These are phyloP conservation scores for Pseudogymnoascus sp. DNA, from an alignment of 2,329 filamentous ascomycete species.

Conservation along the genomic window DNA sequence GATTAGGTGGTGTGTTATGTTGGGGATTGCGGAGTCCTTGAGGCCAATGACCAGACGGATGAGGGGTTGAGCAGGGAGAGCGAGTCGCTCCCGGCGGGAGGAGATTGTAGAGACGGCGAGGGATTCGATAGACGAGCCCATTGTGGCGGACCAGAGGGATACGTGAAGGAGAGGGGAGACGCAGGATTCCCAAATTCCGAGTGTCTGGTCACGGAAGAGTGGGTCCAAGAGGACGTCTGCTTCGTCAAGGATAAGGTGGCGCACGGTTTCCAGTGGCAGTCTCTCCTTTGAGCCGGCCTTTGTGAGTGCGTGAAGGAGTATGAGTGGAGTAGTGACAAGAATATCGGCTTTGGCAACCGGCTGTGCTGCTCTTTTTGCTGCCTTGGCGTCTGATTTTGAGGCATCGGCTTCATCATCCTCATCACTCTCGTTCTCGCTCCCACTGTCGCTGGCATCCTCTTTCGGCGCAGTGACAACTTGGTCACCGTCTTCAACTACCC, in stretches of 20 bases:
- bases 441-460: slow-evolving; percentile 31
- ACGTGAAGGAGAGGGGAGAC: slow-evolving; percentile 61
- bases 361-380: slow-evolving; percentile 32
- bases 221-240: slow-evolving; percentile 90
- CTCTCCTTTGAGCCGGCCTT: slow-evolving; percentile 34
- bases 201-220: slow-evolving; percentile 81
- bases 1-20: slow-evolving; percentile 78
- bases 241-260: slow-evolving; percentile 78
- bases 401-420: slow-evolving; percentile 26
- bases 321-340: slow-evolving; percentile 70
- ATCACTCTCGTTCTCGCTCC: slow-evolving; percentile 32
- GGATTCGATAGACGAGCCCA: slow-evolving; percentile 86
- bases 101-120: slow-evolving; percentile 64
- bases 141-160: slow-evolving; percentile 92
- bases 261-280: slow-evolving; percentile 57
- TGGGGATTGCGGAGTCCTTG: slow-evolving; percentile 91
- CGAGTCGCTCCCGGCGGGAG: slow-evolving; percentile 40
- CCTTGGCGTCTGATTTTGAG: slow-evolving; percentile 15
- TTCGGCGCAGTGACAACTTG: slow-evolving; percentile 21
- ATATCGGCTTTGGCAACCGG: slow-evolving; percentile 67
- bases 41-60: slow-evolving; percentile 88
- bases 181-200: slow-evolving; percentile 76
- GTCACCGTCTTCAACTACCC: slow-evolving; percentile 44
- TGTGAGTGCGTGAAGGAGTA: slow-evolving; percentile 67
- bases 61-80: slow-evolving; percentile 38